Evolutionary conservation across 2,329 filamentous ascomycete species (phyloP).

Genomic region (Colletotrichum cereale): DNA sequence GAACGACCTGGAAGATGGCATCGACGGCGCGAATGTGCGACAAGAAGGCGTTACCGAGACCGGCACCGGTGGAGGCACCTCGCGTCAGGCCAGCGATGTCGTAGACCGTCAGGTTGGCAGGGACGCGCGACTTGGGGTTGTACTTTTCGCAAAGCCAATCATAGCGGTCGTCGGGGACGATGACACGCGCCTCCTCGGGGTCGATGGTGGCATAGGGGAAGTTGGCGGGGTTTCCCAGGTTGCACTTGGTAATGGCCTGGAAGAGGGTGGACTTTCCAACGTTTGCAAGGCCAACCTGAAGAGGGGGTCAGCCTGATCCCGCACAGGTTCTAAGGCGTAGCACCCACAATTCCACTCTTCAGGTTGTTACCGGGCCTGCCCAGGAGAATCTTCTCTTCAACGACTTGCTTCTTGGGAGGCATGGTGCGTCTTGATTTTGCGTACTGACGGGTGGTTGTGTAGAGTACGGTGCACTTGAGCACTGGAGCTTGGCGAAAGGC

Average conservation of each 20-base stretch:
- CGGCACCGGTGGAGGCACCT: slow-evolving; percentile 95
- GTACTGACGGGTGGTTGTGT: slow-evolving; percentile 67
- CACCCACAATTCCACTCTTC: slow-evolving; percentile 96
- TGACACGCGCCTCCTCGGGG: slow-evolving; percentile 96
- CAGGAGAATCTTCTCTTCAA: slow-evolving; percentile 96
- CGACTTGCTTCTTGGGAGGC: slow-evolving; percentile 92
- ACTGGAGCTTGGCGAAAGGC: slow-evolving; percentile 66
- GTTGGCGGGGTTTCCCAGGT: slow-evolving; percentile 98
- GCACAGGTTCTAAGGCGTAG: slow-evolving; percentile 53
- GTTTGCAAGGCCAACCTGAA: slow-evolving; percentile 95
- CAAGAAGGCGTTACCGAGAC: slow-evolving; percentile 97
- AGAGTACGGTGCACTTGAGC: slow-evolving; percentile 63
- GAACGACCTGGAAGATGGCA: slow-evolving; percentile 96
- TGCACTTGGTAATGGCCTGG: slow-evolving; percentile 98
- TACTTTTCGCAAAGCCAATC: slow-evolving; percentile 97
- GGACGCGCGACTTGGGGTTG: slow-evolving; percentile 97
- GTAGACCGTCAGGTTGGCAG: slow-evolving; percentile 97
- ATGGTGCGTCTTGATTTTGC: slow-evolving; percentile 78
- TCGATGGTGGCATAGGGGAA: slow-evolving; percentile 99
- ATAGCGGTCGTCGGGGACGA: slow-evolving; percentile 95
- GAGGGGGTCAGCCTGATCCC: slow-evolving; percentile 44
- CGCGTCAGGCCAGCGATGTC: slow-evolving; percentile 98
- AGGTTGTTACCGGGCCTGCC: slow-evolving; percentile 97
- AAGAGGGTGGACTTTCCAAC: slow-evolving; percentile 99
- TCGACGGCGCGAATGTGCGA: slow-evolving; percentile 98